Evolutionary conservation across 2,329 filamentous ascomycete genomes (phyloP).

Genomic region (Aaosphaeria pasadenensis): DNA sequence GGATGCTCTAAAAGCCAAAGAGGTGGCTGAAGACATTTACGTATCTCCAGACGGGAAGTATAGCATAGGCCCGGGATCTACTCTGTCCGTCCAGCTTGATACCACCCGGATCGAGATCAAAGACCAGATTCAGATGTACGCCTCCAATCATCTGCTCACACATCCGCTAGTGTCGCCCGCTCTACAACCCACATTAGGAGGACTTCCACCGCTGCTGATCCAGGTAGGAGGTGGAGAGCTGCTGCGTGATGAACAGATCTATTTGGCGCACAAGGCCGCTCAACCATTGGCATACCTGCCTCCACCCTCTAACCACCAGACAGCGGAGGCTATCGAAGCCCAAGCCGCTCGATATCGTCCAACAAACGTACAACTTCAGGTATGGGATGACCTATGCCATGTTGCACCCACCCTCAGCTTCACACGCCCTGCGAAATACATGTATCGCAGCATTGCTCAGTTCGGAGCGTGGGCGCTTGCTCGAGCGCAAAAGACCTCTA

Average conservation of each 20-base stretch:
- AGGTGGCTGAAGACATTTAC: constrained; percentile 12
- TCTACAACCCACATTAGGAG: constrained; percentile 83
- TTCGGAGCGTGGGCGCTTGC: constrained; percentile 92
- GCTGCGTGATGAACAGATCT: constrained; percentile 90
- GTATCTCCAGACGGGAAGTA: constrained; percentile 35
- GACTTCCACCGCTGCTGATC: constrained; percentile 82
- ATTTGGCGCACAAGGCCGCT: constrained; percentile 90
- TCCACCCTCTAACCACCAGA: constrained; percentile 33
- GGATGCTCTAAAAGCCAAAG: constrained; percentile 6
- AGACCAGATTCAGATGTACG: constrained; percentile 88
- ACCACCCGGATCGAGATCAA: constrained; percentile 68
- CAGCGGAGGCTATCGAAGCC: constrained; percentile 58
- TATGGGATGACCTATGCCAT: constrained; percentile 95
- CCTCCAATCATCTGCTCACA: constrained; percentile 78
- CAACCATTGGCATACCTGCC: constrained; percentile 76
- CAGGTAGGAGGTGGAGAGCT: constrained; percentile 86
- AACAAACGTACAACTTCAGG: constrained; percentile 88
- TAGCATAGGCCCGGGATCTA: constrained; percentile 28
- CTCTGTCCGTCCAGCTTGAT: constrained; percentile 64
- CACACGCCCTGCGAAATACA: constrained; percentile 91
- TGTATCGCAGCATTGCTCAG: constrained; percentile 89
- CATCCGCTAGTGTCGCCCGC: constrained; percentile 90
- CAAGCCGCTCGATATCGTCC: constrained; percentile 70
- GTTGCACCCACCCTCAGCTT: constrained; percentile 92
- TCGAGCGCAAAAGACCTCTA: constrained; percentile 72